Percentiles rank a stretch among this genome's conserved stretches.
phyloP scores from a whole-genome alignment of 768 basidiomycete species.

The Russula ochroleuca region DNA sequence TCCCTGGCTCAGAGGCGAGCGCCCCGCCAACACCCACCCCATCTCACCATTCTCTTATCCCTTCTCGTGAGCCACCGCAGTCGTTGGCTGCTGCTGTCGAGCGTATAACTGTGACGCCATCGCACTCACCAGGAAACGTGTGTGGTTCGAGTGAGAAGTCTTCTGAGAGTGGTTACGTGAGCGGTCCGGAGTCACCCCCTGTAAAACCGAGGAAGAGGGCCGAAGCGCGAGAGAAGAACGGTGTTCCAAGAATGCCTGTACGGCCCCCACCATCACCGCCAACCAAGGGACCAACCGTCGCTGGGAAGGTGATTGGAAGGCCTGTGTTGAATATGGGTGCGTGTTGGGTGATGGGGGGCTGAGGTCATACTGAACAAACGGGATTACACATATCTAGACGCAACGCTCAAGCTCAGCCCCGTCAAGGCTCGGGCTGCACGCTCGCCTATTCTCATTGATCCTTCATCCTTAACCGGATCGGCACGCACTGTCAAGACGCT shows the following conservation, averaged over 20 bases:
- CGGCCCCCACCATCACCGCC: conserved; percentile 16
- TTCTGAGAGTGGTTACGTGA: conserved; percentile 27
- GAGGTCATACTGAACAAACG: not conserved
- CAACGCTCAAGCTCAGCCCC: conserved; percentile 70
- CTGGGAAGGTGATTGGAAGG: conserved; percentile 60
- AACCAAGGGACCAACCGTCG: conserved; percentile 26
- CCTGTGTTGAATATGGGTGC: conserved; percentile 69
- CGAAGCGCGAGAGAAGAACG: conserved; percentile 4
- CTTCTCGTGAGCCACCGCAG: conserved; percentile 58
- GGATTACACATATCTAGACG: conserved; percentile 39
- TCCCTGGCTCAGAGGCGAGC: conserved; percentile 57
- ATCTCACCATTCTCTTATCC: conserved; percentile 44
- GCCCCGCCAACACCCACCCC: conserved; percentile 48
- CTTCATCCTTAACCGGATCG: conserved; percentile 13
- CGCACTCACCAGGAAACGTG: conserved; percentile 16
- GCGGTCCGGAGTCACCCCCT: conserved; percentile 14
- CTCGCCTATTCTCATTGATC: conserved; percentile 57
- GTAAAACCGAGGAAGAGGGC: conserved; percentile 9
- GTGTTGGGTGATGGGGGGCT: conserved; percentile 28
- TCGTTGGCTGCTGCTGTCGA: conserved; percentile 71
- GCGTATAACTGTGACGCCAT: conserved; percentile 43
- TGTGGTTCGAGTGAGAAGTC: conserved; percentile 18
- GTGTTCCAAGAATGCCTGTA: not conserved
- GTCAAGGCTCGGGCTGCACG: conserved; percentile 59
- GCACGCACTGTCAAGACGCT: conserved; percentile 41